These are phyloP conservation scores for Xylariaceae sp. DNA, from an alignment of 2,329 filamentous ascomycete species.

Conservation along the genomic window DNA sequence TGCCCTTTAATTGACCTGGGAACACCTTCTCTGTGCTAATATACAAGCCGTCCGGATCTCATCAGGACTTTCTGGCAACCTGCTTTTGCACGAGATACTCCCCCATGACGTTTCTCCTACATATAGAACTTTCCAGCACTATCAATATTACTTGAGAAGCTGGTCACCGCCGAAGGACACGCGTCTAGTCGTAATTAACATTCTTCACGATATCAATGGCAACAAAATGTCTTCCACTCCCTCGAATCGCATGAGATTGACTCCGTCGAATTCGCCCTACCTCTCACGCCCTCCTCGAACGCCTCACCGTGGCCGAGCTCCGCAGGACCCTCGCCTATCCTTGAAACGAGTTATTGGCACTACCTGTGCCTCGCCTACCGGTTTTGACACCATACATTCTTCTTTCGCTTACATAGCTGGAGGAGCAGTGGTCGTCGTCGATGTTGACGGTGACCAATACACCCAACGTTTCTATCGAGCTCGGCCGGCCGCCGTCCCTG, in stretches of 20 bases:
- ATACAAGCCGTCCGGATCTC: constrained; percentile 8
- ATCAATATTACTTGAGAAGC: constrained; percentile 27
- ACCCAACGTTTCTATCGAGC: constrained; percentile 90
- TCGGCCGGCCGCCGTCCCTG: constrained; percentile 73
- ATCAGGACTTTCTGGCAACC: constrained; percentile 8
- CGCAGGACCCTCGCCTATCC: constrained; percentile 64
- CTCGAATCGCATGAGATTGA: constrained; percentile 66
- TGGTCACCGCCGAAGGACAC: constrained; percentile 6
- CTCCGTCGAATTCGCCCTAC: constrained; percentile 77
- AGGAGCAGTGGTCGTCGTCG: constrained; percentile 87
- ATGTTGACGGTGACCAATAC: constrained; percentile 68
- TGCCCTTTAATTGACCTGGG: constrained; percentile 3
- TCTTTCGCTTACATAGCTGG: constrained; percentile 91
- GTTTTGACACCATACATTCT: constrained; percentile 78
- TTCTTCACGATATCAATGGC: constrained; percentile 48
- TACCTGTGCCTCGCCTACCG: constrained; percentile 80
- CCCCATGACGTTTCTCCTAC: constrained; percentile 29
- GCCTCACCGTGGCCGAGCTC: constrained; percentile 54
- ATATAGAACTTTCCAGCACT: constrained; percentile 27
- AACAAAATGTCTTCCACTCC: constrained; percentile 62
- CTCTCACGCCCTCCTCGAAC: constrained; percentile 65
- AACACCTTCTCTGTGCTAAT: constrained; percentile 4
- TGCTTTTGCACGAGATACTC: constrained; percentile 6
- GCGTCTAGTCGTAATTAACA: constrained; percentile 9
- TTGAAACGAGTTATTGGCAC: constrained; percentile 88